These are phyloP conservation scores for Penicillium decumbens DNA, from an alignment of 2,329 filamentous ascomycete species.

Conservation along the genomic window DNA sequence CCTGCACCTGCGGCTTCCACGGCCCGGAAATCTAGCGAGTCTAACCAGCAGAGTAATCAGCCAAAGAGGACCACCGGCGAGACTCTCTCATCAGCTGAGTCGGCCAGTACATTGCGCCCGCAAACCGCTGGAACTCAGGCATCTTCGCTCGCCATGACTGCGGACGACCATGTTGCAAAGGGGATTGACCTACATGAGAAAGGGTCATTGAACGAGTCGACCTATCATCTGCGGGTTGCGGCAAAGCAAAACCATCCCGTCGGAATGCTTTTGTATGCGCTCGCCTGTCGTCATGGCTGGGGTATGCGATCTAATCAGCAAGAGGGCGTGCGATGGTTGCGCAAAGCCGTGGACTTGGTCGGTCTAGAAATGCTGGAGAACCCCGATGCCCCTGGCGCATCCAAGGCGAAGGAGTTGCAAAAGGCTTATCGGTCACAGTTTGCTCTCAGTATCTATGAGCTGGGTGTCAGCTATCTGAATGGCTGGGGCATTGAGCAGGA, in stretches of 20 bases:
- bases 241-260: conserved; percentile 82
- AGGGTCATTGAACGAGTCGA: conserved; percentile 85
- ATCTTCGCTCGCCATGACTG: conserved; percentile 30
- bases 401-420: conserved; percentile 57
- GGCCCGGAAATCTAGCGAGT: conserved; percentile 14
- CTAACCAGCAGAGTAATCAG: background rate
- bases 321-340: conserved; percentile 87
- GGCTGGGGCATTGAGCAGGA: conserved; percentile 97
- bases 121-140: conserved; percentile 30
- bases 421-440: conserved; percentile 89
- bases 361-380: conserved; percentile 79
- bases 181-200: conserved; percentile 86
- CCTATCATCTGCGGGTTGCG: conserved; percentile 88
- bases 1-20: conserved; percentile 7
- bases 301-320: conserved; percentile 88
- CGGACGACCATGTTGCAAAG: conserved; percentile 84
- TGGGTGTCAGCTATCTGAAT: conserved; percentile 95
- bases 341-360: conserved; percentile 81
- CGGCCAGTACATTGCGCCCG: conserved; percentile 59
- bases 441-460: conserved; percentile 89
- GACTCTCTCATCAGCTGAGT: conserved; percentile 54
- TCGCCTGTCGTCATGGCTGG: conserved; percentile 95
- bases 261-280: conserved; percentile 90
- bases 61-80: conserved; percentile 31
- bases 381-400: conserved; percentile 49